Evolutionary conservation across 1,139 yeast genomes (phyloP).

Genomic region (Hansenula sp.): DNA sequence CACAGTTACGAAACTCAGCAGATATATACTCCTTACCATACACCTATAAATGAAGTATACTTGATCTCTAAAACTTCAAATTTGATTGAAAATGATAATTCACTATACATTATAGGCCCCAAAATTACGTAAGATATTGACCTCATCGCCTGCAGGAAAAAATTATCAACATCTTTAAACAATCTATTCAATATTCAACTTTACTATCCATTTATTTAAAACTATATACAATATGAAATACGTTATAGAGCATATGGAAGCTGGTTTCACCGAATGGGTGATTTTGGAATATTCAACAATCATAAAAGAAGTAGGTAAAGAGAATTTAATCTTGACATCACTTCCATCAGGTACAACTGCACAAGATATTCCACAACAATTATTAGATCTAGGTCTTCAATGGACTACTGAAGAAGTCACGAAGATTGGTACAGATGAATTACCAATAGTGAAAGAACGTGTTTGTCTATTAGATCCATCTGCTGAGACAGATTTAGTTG

Average conservation of each 20-base stretch:
- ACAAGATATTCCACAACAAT: conserved; percentile 58
- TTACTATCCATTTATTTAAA: too few species aligned
- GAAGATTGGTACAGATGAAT: conserved; percentile 30
- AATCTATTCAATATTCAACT: too few species aligned
- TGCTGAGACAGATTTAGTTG: conserved; percentile 68
- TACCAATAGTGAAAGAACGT: conserved; percentile 34
- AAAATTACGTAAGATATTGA: neutral
- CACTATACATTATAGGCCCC: neutral
- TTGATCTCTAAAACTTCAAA: too few species aligned
- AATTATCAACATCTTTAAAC: neutral
- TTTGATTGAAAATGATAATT: too few species aligned
- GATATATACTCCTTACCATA: too few species aligned
- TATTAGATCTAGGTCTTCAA: conserved; percentile 62
- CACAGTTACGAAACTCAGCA: too few species aligned
- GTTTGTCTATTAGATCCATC: conserved; percentile 89
- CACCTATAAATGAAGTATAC: too few species aligned
- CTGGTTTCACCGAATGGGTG: conserved; percentile 96
- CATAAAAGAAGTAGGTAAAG: conserved; percentile 73
- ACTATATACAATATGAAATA: conserved; percentile 54
- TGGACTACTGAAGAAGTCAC: conserved; percentile 80
- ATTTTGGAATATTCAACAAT: conserved; percentile 81
- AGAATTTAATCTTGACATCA: conserved; percentile 74
- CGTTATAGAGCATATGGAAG: conserved; percentile 96
- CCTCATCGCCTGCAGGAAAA: neutral
- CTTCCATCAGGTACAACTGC: conserved; percentile 61